Percentiles rank a stretch among this genome's conserved stretches.
Evolutionary conservation across 1,284 basidiomycete species (phyloP).

Genomic region (Pseudozyma hubeiensis): DNA sequence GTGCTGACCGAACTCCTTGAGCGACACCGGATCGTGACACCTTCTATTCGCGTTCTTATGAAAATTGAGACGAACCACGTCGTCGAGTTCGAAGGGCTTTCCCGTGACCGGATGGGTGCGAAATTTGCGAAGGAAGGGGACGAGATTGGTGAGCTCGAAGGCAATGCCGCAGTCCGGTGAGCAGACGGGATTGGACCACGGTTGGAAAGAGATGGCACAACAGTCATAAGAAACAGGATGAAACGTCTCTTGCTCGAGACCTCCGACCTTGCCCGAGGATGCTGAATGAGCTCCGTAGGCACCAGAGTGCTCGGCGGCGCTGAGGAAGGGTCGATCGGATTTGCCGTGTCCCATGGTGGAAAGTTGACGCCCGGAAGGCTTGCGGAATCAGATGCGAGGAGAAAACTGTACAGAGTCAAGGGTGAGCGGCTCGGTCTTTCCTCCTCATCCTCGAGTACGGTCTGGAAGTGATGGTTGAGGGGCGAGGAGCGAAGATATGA

Average conservation of each 20-base stretch:
- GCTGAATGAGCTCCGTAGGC: constrained; percentile 58
- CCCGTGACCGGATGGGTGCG: constrained; percentile 88
- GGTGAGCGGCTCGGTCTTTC: no score
- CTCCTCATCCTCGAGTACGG: no score
- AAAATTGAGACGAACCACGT: constrained; percentile 90
- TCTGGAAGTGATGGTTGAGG: no score
- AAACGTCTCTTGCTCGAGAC: constrained; percentile 72
- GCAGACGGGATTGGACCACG: constrained; percentile 88
- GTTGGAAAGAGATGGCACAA: constrained; percentile 90
- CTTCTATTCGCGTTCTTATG: constrained; percentile 70
- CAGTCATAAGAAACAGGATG: constrained; percentile 83
- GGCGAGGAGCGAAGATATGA: no score
- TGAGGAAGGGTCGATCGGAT: constrained; percentile 61
- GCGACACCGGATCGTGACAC: constrained; percentile 70
- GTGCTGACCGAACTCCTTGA: constrained; percentile 72
- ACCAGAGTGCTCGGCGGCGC: constrained; percentile 61
- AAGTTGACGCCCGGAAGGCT: background rate
- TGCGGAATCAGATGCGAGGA: no score
- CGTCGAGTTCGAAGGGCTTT: constrained; percentile 79
- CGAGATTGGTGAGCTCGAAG: constrained; percentile 75
- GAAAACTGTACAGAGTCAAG: no score
- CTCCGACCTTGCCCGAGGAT: constrained; percentile 38
- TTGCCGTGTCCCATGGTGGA: constrained; percentile 61
- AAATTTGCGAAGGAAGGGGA: constrained; percentile 82
- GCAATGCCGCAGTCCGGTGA: constrained; percentile 75